Conservation (phyloP, 2,329 filamentous ascomycete genomes). For the Xylaria sp. region DNA sequence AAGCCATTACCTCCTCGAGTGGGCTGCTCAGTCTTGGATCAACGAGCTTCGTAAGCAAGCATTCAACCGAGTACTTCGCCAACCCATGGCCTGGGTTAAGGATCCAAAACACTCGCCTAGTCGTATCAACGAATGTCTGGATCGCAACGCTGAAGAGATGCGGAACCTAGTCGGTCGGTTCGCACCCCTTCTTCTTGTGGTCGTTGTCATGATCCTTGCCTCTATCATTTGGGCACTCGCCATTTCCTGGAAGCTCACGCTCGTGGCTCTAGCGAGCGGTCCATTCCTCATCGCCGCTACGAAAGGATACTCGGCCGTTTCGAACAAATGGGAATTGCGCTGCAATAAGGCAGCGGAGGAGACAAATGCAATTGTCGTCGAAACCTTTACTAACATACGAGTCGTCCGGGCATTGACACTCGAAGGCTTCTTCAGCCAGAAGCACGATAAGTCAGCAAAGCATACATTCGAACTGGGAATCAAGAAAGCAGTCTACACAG, state of each 20-base stretch:
- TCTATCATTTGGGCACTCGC: conserved; percentile 79
- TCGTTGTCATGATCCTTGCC: conserved; percentile 73
- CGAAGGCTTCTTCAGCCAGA: conserved; percentile 75
- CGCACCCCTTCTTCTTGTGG: conserved; percentile 74
- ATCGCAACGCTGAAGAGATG: conserved; percentile 88
- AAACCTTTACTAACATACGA: conserved; percentile 82
- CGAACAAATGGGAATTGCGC: conserved; percentile 76
- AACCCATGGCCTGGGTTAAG: conserved; percentile 84
- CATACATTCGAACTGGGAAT: conserved; percentile 70
- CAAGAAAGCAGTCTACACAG: conserved; percentile 73
- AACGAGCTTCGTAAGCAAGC: conserved; percentile 75
- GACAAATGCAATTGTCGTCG: conserved; percentile 72
- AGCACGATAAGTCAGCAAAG: conserved; percentile 65
- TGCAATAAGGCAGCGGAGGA: conserved; percentile 72
- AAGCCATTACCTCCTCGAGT: conserved; percentile 78
- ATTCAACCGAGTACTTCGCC: conserved; percentile 75
- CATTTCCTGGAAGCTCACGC: conserved; percentile 81
- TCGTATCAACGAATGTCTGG: conserved; percentile 76
- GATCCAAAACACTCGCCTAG: conserved; percentile 71
- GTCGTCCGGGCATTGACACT: conserved; percentile 81
- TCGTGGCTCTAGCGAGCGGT: conserved; percentile 76
- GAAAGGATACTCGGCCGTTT: conserved; percentile 72
- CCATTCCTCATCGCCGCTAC: conserved; percentile 76
- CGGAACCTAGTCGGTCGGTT: conserved; percentile 84
- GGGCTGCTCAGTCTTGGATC: conserved; percentile 79